These are phyloP conservation scores for Megacollybia marginata DNA, from an alignment of 768 basidiomycete genomes.

Conservation along the genomic window DNA sequence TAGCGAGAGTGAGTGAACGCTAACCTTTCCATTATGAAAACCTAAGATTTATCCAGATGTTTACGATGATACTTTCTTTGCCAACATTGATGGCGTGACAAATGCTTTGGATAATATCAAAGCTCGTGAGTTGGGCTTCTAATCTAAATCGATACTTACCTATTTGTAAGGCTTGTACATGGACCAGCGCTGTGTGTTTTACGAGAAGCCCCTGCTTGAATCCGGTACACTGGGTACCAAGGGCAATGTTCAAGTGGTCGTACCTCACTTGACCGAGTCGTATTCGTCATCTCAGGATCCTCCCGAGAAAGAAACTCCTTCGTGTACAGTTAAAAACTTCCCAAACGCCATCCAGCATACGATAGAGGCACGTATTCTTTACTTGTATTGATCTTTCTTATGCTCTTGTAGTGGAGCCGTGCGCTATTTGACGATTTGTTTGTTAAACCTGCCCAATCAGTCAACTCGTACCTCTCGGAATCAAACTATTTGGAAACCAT, in stretches of 20 bases:
- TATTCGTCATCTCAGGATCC: slow-evolving; percentile 98
- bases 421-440: slow-evolving; percentile 89
- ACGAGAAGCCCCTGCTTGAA: slow-evolving; percentile 90
- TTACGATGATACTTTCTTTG: slow-evolving; percentile 87
- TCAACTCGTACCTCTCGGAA: slow-evolving; percentile 94
- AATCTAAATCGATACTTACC: background rate
- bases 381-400: background rate
- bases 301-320: slow-evolving; percentile 94
- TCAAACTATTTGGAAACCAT: slow-evolving; percentile 91
- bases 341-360: slow-evolving; percentile 97
- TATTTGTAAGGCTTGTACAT: slow-evolving; percentile 74
- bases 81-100: slow-evolving; percentile 83
- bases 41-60: slow-evolving; percentile 45
- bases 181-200: slow-evolving; percentile 97
- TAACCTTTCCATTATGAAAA: background rate
- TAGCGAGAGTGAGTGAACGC: slow-evolving; percentile 71
- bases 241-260: slow-evolving; percentile 92
- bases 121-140: slow-evolving; percentile 58
- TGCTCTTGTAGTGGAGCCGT: slow-evolving; percentile 70
- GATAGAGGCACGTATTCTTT: slow-evolving; percentile 62
- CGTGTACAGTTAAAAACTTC: slow-evolving; percentile 98
- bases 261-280: slow-evolving; percentile 92
- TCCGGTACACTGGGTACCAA: slow-evolving; percentile 98
- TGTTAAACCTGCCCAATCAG: slow-evolving; percentile 88
- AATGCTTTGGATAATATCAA: slow-evolving; percentile 97